phyloP scores from a whole-genome alignment of 495 filamentous ascomycete genomes.

The Thermochaetoides thermophila region DNA sequence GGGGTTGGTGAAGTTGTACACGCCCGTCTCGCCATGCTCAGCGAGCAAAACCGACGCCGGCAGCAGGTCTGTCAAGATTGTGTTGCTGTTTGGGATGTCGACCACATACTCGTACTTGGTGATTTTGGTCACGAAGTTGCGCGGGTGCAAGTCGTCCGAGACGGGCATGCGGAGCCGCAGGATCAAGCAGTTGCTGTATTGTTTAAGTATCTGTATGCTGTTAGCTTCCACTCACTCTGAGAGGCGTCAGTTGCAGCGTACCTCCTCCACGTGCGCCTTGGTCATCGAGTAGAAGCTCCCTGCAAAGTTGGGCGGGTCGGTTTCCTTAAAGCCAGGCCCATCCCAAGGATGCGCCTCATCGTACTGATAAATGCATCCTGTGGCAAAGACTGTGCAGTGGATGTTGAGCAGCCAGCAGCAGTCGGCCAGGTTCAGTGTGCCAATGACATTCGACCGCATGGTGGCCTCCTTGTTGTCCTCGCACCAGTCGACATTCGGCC shows the following conservation, averaged over 20 bases:
- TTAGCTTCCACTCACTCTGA: background rate
- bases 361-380: slow-evolving; percentile 50
- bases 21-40: slow-evolving; percentile 43
- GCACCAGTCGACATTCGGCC: slow-evolving; percentile 58
- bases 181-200: slow-evolving; percentile 44
- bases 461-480: slow-evolving; percentile 52
- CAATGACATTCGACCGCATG: slow-evolving; percentile 48
- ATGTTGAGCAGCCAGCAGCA: slow-evolving; percentile 40
- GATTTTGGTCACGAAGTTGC: slow-evolving; percentile 57
- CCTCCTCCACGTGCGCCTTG: slow-evolving; percentile 50
- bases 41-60: slow-evolving; percentile 44
- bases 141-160: slow-evolving; percentile 47
- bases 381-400: slow-evolving; percentile 50
- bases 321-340: slow-evolving; percentile 44
- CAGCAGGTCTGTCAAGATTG: slow-evolving; percentile 47
- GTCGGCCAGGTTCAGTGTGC: slow-evolving; percentile 47
- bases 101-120: slow-evolving; percentile 47
- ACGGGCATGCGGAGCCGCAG: slow-evolving; percentile 56
- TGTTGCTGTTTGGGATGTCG: slow-evolving; percentile 53
- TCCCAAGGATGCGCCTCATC: slow-evolving; percentile 42
- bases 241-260: slow-evolving; percentile 11
- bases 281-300: slow-evolving; percentile 54
- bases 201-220: slow-evolving; percentile 37
- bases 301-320: slow-evolving; percentile 46
- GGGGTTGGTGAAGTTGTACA: slow-evolving; percentile 57